Evolutionary conservation across 495 filamentous ascomycete genomes (phyloP).

Genomic region (Podospora pseudopauciseta): DNA sequence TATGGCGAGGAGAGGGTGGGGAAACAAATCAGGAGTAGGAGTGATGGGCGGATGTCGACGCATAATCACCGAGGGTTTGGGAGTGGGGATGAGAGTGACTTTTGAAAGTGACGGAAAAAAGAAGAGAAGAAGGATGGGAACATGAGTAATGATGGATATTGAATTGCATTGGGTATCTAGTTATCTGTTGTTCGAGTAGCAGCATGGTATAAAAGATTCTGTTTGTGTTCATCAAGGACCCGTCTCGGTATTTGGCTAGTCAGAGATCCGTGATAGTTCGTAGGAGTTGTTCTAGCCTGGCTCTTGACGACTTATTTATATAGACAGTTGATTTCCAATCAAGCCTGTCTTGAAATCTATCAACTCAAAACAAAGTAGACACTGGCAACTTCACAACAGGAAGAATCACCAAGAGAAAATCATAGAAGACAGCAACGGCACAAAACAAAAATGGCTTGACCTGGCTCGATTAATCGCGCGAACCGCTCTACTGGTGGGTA

Average conservation of each 20-base stretch:
- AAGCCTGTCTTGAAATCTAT: too few relatives aligned
- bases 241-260: not conserved
- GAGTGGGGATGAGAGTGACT: slow-evolving; percentile 16
- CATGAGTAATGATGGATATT: not conserved
- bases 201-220: not conserved
- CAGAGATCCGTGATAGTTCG: not conserved
- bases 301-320: too few relatives aligned
- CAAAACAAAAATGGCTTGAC: slow-evolving; percentile 5
- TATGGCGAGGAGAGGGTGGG: slow-evolving; percentile 61
- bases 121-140: not conserved
- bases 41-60: not conserved
- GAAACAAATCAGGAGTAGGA: slow-evolving; percentile 48
- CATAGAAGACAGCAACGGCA: not conserved
- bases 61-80: not conserved
- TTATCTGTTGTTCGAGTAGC: not conserved
- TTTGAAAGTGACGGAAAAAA: not conserved
- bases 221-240: not conserved
- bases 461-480: slow-evolving; percentile 22
- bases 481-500: slow-evolving; percentile 27
- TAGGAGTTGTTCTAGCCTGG: not conserved
- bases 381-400: too few relatives aligned
- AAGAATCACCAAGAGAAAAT: not conserved
- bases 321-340: too few relatives aligned
- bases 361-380: too few relatives aligned
- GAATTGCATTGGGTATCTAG: not conserved